Evolutionary conservation across 768 basidiomycete species (phyloP), one percentile per base, ranked within the genome.

Genomic region (Suillus fuscotomentosus): DNA sequence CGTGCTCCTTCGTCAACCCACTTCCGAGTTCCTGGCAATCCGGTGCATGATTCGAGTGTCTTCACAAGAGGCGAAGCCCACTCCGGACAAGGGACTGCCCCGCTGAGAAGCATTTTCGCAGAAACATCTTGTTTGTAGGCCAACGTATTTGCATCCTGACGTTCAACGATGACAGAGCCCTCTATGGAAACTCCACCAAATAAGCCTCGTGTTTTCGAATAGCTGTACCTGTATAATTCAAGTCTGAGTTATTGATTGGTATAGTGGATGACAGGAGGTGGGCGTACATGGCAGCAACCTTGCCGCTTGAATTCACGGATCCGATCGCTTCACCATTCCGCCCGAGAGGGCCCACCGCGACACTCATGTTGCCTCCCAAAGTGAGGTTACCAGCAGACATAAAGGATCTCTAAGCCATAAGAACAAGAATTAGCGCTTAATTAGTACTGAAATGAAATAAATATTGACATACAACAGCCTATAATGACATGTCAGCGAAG

Each of bases 301-400:
- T 92, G 54, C 96, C 96, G 59, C 86, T 91, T 1, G 91, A 84
- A 70, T 88, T 97, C 53, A 99, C 67, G 0, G 93, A 82, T 20
- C 94, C 95, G 3, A 82, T 82, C 4, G 95, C 97, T 79, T 99
- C 97, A 53, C 92, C 93, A 71, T 95, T 98, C 36, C 97, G 88
- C 24, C 97, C 97, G 1, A 99, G 79, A 11, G 97, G 97, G 3
- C 97, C 97, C 1, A 97, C 82, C 10, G 96, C 90, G 51, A 94
- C 79, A 66, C 94, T 95, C 76, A 96, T 79, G 72, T 95, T 97
- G 15, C 95, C 95, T 22, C 96, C 96, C 3, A 97, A 79, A 3
- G 92, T 95, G 64, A 99, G 74, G 8, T 90, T 92, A 9, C 97
- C 97, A 17, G 95, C 90, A 14, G 95, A 84, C 97, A 99, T 99